Conservation (phyloP, 2,329 filamentous ascomycete genomes). For the Madurella fahalii region DNA sequence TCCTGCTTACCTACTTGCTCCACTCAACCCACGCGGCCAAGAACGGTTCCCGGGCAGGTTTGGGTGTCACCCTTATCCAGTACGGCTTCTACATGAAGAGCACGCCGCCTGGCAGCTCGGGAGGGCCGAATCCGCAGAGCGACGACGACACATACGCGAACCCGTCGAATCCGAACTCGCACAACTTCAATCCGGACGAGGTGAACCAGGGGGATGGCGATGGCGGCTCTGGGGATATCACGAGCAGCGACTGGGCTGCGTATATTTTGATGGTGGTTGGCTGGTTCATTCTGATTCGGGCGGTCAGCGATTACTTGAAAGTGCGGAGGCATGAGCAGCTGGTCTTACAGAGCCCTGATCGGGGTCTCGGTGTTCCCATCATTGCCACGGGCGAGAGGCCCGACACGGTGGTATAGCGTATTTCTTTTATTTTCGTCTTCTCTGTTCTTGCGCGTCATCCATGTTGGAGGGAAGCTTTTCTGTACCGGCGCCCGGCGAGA, state of each 20-base stretch:
- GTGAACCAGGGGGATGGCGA: slow-evolving; percentile 45
- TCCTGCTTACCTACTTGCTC: slow-evolving; percentile 94
- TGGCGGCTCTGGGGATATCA: slow-evolving; percentile 50
- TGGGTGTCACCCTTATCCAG: slow-evolving; percentile 92
- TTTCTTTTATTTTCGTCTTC: slow-evolving; percentile 4
- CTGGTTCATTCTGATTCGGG: slow-evolving; percentile 95
- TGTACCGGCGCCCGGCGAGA: background rate
- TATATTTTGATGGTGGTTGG: slow-evolving; percentile 95
- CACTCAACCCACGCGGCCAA: slow-evolving; percentile 98
- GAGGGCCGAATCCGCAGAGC: slow-evolving; percentile 36
- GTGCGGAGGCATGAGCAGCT: slow-evolving; percentile 89
- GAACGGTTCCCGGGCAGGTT: slow-evolving; percentile 89
- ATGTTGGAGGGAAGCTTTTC: background rate
- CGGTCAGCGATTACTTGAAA: slow-evolving; percentile 85
- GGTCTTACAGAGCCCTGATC: slow-evolving; percentile 86
- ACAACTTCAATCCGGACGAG: slow-evolving; percentile 75
- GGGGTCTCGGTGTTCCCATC: slow-evolving; percentile 77
- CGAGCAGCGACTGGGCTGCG: slow-evolving; percentile 79
- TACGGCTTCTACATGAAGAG: slow-evolving; percentile 95
- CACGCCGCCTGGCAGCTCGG: slow-evolving; percentile 38
- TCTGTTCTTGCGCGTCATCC: background rate
- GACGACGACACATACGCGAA: slow-evolving; percentile 57
- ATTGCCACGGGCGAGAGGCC: slow-evolving; percentile 80
- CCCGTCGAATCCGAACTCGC: slow-evolving; percentile 82
- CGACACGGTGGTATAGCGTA: slow-evolving; percentile 67